phyloP scores from a whole-genome alignment of 2,329 filamentous ascomycete species.

The Colletotrichum liriopes region DNA sequence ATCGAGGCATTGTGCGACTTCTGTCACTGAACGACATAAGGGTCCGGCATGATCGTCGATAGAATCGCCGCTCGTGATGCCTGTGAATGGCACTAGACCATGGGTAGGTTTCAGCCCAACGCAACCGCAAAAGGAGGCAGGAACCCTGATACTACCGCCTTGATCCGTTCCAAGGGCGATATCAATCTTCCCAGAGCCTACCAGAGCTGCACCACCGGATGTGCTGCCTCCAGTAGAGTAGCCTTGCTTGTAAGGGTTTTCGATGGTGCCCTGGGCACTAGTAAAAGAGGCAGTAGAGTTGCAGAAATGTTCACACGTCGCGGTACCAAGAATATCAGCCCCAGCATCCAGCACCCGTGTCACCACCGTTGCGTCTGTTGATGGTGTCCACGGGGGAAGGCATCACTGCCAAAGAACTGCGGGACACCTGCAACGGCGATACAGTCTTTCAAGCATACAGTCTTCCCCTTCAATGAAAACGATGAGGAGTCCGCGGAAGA shows the following conservation, averaged over 20 bases:
- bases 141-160: conserved; percentile 63
- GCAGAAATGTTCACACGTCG: conserved; percentile 69
- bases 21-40: conserved; percentile 57
- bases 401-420: conserved; percentile 67
- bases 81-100: conserved; percentile 67
- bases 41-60: conserved; percentile 67
- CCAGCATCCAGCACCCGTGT: conserved; percentile 66
- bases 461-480: conserved; percentile 57
- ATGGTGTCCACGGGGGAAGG: conserved; percentile 65
- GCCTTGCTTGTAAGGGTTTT: conserved; percentile 61
- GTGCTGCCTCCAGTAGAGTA: conserved; percentile 67
- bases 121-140: conserved; percentile 57
- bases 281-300: conserved; percentile 64
- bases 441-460: conserved; percentile 68
- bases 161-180: conserved; percentile 65
- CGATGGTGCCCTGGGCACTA: conserved; percentile 61
- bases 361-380: conserved; percentile 68
- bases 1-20: conserved; percentile 60
- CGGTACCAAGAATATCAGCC: conserved; percentile 64
- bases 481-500: conserved; percentile 11
- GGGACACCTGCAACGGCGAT: conserved; percentile 69
- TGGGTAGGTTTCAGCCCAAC: conserved; percentile 68
- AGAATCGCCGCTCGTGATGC: conserved; percentile 63
- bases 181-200: conserved; percentile 60
- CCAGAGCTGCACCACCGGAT: conserved; percentile 62